Conservation (phyloP, 2,329 filamentous ascomycete genomes). For the Lecanicillium sp. region DNA sequence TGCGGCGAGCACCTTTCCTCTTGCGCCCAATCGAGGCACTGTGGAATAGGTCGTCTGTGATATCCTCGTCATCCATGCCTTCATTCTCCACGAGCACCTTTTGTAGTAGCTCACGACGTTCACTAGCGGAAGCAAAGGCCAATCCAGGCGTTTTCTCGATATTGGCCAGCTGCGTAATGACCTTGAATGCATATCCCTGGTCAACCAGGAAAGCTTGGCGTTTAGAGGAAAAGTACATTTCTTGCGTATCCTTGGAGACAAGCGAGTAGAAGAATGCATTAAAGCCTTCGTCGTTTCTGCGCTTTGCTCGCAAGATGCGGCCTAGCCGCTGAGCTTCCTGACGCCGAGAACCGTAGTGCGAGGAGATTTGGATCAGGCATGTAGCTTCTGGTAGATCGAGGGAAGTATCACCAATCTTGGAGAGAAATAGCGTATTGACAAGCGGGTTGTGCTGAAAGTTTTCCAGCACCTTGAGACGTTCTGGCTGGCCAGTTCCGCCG, state of each 20-base stretch:
- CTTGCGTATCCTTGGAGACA: constrained; percentile 92
- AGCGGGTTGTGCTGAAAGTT: constrained; percentile 91
- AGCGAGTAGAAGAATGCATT: constrained; percentile 99
- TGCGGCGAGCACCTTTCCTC: constrained; percentile 61
- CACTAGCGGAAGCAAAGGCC: constrained; percentile 68
- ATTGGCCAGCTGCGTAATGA: constrained; percentile 90
- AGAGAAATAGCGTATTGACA: constrained; percentile 89
- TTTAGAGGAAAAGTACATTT: constrained; percentile 97
- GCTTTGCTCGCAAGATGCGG: constrained; percentile 87
- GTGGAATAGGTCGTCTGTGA: constrained; percentile 36
- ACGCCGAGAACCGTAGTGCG: constrained; percentile 91
- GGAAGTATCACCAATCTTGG: constrained; percentile 97
- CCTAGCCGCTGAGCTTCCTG: constrained; percentile 93
- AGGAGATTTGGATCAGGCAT: constrained; percentile 93
- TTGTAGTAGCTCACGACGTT: constrained; percentile 78
- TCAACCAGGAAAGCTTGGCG: constrained; percentile 95
- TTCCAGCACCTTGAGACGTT: constrained; percentile 79
- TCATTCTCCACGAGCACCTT: constrained; percentile 87
- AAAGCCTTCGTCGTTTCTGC: constrained; percentile 94
- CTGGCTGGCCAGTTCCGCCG: constrained; percentile 75
- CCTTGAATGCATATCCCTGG: constrained; percentile 97
- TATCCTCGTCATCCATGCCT: constrained; percentile 62
- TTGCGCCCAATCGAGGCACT: constrained; percentile 36
- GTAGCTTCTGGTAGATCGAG: constrained; percentile 94
- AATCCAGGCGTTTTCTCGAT: constrained; percentile 78